Percentiles rank a stretch among this genome's conserved stretches.
Evolutionary conservation across 306 rosid species (phyloP).

Genomic region (Malus sieversii): DNA sequence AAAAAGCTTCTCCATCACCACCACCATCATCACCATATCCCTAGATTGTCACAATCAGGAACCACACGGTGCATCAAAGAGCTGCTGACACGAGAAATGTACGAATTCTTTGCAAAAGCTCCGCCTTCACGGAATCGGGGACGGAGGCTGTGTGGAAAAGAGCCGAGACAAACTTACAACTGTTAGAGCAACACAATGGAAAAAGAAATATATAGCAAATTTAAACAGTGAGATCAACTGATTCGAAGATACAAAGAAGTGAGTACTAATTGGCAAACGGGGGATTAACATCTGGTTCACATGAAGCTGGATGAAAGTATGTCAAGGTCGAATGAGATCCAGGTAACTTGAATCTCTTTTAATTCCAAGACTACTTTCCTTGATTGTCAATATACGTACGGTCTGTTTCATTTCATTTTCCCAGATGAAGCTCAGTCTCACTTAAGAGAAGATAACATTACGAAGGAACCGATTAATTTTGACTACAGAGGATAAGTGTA

Average conservation of each 20-base stretch:
- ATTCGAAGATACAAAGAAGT: neutral
- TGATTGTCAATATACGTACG: no score
- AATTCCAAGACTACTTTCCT: no score
- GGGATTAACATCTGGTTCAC: neutral
- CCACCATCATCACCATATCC: neutral
- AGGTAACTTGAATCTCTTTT: neutral
- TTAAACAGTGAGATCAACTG: neutral
- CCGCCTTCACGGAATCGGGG: conserved; percentile 83
- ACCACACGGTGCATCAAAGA: conserved; percentile 21
- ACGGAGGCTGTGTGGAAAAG: conserved; percentile 51
- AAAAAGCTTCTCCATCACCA: neutral
- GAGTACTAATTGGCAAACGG: neutral
- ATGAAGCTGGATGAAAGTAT: neutral
- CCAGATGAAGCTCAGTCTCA: no score
- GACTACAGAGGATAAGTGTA: no score
- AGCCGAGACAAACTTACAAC: neutral
- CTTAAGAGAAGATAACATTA: no score
- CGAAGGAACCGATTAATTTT: no score
- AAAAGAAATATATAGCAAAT: neutral
- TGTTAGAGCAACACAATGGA: neutral
- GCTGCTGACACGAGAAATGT: conserved; percentile 61
- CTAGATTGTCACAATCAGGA: neutral
- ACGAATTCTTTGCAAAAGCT: conserved; percentile 73
- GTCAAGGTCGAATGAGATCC: neutral
- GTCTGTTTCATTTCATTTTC: no score